Percentiles rank a stretch among this genome's conserved stretches.
These are phyloP conservation scores for Phoenix dactylifera DNA, from an alignment of 176 grass and related monocot genomes.

Conservation along the genomic window DNA sequence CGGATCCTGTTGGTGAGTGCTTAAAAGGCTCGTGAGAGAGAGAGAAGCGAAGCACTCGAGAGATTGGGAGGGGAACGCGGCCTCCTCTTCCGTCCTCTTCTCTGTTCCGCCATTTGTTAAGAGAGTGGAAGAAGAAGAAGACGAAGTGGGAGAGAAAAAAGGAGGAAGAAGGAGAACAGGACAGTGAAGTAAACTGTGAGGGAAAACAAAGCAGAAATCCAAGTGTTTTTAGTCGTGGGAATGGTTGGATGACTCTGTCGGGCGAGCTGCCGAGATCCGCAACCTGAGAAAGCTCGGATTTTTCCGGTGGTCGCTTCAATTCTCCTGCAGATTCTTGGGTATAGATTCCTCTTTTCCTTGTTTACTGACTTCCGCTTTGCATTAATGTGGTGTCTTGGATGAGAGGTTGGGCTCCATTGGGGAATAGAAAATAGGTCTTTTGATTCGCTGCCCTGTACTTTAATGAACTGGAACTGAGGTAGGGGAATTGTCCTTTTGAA, in stretches of 20 bases:
- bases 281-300: slow-evolving; percentile 6
- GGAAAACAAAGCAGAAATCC: too few relatives aligned
- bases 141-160: too few relatives aligned
- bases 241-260: not conserved
- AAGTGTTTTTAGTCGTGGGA: not conserved
- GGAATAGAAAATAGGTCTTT: not conserved
- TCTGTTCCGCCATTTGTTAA: too few relatives aligned
- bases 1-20: too few relatives aligned
- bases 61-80: too few relatives aligned
- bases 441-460: slow-evolving; percentile 3
- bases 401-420: too few relatives aligned
- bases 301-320: slow-evolving; percentile 1
- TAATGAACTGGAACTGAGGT: slow-evolving; percentile 10
- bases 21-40: too few relatives aligned
- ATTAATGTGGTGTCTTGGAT: not conserved
- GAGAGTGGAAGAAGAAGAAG: too few relatives aligned
- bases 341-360: slow-evolving; percentile 4
- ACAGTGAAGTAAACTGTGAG: too few relatives aligned
- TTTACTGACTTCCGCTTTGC: not conserved
- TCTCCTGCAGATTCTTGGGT: not conserved
- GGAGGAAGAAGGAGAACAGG: too few relatives aligned
- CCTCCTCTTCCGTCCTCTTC: too few relatives aligned
- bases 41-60: too few relatives aligned
- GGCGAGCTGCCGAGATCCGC: slow-evolving; percentile 2
- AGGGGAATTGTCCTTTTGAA: not conserved